Conservation (phyloP, 331 rosid genomes). For the Malus hybrid region DNA sequence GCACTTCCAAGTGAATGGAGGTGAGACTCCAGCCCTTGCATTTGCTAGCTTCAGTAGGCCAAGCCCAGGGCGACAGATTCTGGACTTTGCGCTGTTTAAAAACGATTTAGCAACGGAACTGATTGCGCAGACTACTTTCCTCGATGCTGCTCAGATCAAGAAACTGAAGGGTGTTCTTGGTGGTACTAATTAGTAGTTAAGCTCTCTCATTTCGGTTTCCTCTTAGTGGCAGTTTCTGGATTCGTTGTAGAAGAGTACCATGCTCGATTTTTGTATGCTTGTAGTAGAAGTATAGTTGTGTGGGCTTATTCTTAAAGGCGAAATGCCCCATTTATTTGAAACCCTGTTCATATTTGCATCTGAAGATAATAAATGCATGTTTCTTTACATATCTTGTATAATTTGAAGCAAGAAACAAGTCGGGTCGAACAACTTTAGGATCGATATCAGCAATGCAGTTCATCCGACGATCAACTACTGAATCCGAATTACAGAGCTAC, state of each 20-base stretch:
- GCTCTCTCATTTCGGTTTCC: not conserved
- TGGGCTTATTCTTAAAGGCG: not conserved
- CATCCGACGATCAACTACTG: too few species aligned
- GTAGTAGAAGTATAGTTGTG: not conserved
- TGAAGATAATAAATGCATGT: not conserved
- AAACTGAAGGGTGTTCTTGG: constrained; percentile 74
- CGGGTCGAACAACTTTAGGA: not conserved
- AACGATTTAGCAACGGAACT: constrained; percentile 48
- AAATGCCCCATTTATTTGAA: not conserved
- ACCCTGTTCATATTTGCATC: not conserved
- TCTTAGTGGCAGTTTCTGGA: not conserved
- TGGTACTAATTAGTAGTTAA: constrained; percentile 29
- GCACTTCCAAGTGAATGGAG: constrained; percentile 61
- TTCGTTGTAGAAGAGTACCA: not conserved
- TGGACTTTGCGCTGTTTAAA: constrained; percentile 52
- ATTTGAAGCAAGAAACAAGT: too few species aligned
- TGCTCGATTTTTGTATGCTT: not conserved
- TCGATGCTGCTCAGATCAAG: constrained; percentile 39
- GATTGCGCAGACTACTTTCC: constrained; percentile 39
- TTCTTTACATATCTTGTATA: not conserved
- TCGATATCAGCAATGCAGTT: not conserved
- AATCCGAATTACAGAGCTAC: too few species aligned
- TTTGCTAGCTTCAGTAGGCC: constrained; percentile 53
- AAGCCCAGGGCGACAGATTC: constrained; percentile 55
- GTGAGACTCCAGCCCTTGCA: constrained; percentile 12